Conservation (phyloP, 192 early-diverging fungal species). For the Entophlyctis luteolus region DNA sequence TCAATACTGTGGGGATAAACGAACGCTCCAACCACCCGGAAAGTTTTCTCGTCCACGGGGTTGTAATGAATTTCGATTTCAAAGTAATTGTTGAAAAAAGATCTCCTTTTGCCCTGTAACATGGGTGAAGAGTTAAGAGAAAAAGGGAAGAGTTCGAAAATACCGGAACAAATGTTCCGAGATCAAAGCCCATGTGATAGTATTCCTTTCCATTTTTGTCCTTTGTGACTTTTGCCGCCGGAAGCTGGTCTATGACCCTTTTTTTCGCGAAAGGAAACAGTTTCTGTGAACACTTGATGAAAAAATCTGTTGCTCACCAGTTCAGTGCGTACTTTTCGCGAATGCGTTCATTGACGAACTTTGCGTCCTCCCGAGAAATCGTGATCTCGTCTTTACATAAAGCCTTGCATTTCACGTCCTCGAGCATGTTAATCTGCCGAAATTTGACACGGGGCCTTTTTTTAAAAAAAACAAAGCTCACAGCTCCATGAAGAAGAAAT, state of each 20-base stretch:
- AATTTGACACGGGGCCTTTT: neutral
- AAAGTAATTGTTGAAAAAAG: constrained; percentile 83
- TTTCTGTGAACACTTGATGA: neutral
- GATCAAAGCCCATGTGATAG: constrained; percentile 74
- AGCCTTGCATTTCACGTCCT: constrained; percentile 54
- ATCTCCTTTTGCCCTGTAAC: constrained; percentile 5
- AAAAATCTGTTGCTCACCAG: constrained; percentile 26
- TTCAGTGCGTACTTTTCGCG: constrained; percentile 38
- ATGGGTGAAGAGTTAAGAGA: neutral
- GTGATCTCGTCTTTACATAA: constrained; percentile 62
- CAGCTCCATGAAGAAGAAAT: neutral
- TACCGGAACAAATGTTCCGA: constrained; percentile 48
- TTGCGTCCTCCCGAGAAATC: constrained; percentile 62
- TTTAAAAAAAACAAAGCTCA: neutral
- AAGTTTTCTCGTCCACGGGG: constrained; percentile 45
- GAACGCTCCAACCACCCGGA: constrained; percentile 83
- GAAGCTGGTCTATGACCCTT: constrained; percentile 82
- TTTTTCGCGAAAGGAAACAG: constrained; percentile 2
- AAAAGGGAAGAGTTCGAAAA: too few species aligned
- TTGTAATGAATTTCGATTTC: constrained; percentile 74
- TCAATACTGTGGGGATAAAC: constrained; percentile 64
- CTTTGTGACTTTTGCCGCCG: constrained; percentile 51
- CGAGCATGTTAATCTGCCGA: constrained; percentile 63
- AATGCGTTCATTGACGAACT: constrained; percentile 77
- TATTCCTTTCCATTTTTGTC: constrained; percentile 54